Conservation (phyloP, 495 filamentous ascomycete genomes). For the Penicillium salamii region DNA sequence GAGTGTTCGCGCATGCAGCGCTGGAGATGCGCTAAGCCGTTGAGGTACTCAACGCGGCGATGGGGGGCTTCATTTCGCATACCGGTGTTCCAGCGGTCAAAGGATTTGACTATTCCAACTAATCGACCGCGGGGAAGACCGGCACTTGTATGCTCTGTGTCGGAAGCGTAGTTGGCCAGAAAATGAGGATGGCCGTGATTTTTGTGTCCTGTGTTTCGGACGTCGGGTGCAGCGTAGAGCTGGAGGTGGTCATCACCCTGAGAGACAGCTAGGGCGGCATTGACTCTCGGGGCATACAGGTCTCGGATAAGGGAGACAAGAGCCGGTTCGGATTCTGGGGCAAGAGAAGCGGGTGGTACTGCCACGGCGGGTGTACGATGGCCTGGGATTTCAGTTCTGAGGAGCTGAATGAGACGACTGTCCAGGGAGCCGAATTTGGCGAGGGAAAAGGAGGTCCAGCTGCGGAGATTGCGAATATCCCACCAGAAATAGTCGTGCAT, state of each 20-base stretch:
- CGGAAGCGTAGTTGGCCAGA: slow-evolving; percentile 66
- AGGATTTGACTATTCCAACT: slow-evolving; percentile 83
- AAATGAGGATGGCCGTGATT: slow-evolving; percentile 58
- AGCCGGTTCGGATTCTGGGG: slow-evolving; percentile 71
- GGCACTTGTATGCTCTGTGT: slow-evolving; percentile 67
- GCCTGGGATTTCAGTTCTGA: slow-evolving; percentile 64
- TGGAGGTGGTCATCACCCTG: slow-evolving; percentile 59
- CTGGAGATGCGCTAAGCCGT: slow-evolving; percentile 79
- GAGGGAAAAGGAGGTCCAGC: slow-evolving; percentile 76
- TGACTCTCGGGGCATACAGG: slow-evolving; percentile 74
- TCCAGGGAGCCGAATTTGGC: slow-evolving; percentile 65
- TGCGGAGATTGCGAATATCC: slow-evolving; percentile 83
- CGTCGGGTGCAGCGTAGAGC: slow-evolving; percentile 54
- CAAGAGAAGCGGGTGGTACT: slow-evolving; percentile 47
- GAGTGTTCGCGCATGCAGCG: slow-evolving; percentile 88
- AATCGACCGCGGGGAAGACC: slow-evolving; percentile 74
- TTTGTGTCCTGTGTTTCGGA: slow-evolving; percentile 49
- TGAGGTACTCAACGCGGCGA: slow-evolving; percentile 80
- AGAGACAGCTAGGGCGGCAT: slow-evolving; percentile 69
- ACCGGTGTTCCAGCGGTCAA: slow-evolving; percentile 89
- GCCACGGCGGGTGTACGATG: slow-evolving; percentile 59
- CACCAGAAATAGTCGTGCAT: slow-evolving; percentile 86
- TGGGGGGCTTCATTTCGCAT: slow-evolving; percentile 81
- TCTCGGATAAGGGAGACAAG: slow-evolving; percentile 67
- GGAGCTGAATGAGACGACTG: slow-evolving; percentile 66